These are phyloP conservation scores for Verbena officinalis DNA, from an alignment of 257 asterid species.

Conservation along the genomic window DNA sequence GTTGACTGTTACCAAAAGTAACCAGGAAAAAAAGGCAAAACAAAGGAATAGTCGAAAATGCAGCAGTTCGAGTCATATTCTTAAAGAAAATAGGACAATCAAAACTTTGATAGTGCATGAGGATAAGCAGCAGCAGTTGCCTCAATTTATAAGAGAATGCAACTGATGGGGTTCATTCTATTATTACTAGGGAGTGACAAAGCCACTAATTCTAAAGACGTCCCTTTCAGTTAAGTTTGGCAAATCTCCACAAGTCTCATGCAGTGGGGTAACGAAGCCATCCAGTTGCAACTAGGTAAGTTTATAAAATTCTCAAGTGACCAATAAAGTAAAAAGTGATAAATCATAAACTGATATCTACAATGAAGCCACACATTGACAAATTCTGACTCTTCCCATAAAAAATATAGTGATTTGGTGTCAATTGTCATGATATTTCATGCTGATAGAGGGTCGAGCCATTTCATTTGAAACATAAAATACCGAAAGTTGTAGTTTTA, in stretches of 20 bases:
- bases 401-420: background rate
- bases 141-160: slow-evolving; percentile 44
- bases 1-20: slow-evolving; percentile 47
- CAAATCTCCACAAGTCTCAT: slow-evolving; percentile 34
- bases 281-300: slow-evolving; percentile 9
- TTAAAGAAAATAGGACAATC: background rate
- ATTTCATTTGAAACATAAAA: background rate
- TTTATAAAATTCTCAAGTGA: slow-evolving; percentile 29
- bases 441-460: background rate
- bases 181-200: slow-evolving; percentile 31
- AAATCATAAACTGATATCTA: background rate
- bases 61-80: slow-evolving; percentile 27
- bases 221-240: slow-evolving; percentile 49
- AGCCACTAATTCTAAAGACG: slow-evolving; percentile 37
- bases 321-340: too few species aligned
- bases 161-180: slow-evolving; percentile 8
- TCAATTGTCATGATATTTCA: background rate
- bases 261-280: slow-evolving; percentile 31
- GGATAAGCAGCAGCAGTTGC: slow-evolving; percentile 19
- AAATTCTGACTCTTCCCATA: background rate
- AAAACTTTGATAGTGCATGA: slow-evolving; percentile 13
- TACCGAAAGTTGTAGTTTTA: background rate
- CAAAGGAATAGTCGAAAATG: slow-evolving; percentile 24
- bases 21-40: slow-evolving; percentile 40
- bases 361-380: slow-evolving; percentile 10